Conservation (phyloP, 2,329 filamentous ascomycete species). For the Coniella vitis region DNA sequence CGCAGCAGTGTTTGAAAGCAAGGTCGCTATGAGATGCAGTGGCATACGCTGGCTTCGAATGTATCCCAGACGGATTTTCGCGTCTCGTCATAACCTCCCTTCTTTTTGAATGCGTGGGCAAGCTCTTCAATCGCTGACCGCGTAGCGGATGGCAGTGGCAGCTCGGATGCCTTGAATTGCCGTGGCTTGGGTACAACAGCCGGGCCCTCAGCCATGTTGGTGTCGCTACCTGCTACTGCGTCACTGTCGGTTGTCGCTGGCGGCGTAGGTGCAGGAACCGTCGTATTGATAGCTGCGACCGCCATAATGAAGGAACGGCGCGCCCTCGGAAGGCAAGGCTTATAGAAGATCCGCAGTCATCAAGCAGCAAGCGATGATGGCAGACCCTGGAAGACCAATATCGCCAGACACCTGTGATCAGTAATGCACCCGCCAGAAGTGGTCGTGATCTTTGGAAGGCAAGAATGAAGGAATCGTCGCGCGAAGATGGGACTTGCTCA, state of each 20-base stretch:
- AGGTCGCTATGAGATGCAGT: too few species aligned
- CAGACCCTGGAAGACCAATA: background rate
- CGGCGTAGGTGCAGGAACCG: background rate
- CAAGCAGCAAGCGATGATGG: background rate
- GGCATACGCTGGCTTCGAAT: constrained; percentile 60
- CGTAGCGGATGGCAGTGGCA: constrained; percentile 68
- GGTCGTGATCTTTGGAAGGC: background rate
- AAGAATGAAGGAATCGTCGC: background rate
- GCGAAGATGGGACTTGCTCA: background rate
- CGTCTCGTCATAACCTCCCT: constrained; percentile 72
- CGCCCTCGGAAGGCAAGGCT: constrained; percentile 2
- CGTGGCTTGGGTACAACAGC: constrained; percentile 16
- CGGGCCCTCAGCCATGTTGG: constrained; percentile 55
- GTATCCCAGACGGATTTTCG: constrained; percentile 72
- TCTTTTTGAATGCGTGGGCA: constrained; percentile 79
- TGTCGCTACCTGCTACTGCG: constrained; percentile 6
- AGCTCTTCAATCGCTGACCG: constrained; percentile 67
- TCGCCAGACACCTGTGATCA: background rate
- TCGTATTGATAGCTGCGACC: constrained; percentile 4
- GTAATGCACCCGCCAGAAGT: too few species aligned
- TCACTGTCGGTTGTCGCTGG: constrained; percentile 4
- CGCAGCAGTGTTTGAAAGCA: too few species aligned
- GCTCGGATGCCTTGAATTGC: constrained; percentile 67
- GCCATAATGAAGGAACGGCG: constrained; percentile 6
- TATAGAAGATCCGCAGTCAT: background rate